These are phyloP conservation scores for Suillus occidentalis DNA, from an alignment of 768 basidiomycete species.

Conservation along the genomic window DNA sequence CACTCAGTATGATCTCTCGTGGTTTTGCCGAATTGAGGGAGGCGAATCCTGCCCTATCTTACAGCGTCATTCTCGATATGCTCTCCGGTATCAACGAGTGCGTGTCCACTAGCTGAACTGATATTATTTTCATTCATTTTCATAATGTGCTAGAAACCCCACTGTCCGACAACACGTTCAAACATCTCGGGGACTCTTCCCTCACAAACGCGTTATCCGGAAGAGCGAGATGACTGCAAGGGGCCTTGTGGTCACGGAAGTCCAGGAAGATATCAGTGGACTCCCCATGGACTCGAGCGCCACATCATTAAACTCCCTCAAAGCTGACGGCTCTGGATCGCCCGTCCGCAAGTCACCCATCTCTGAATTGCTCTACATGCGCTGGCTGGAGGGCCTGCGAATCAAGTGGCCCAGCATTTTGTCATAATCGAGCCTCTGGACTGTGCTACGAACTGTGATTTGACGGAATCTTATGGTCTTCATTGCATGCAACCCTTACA, in stretches of 20 bases:
- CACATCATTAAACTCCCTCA: slow-evolving; percentile 26
- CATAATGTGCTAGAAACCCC: slow-evolving; percentile 54
- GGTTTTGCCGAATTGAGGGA: slow-evolving; percentile 88
- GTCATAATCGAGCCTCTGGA: slow-evolving; percentile 23
- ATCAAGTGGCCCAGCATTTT: slow-evolving; percentile 85
- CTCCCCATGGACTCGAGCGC: slow-evolving; percentile 39
- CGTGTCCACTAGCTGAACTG: slow-evolving; percentile 30
- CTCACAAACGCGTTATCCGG: slow-evolving; percentile 74
- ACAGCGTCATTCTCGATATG: slow-evolving; percentile 86
- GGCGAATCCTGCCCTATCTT: slow-evolving; percentile 81
- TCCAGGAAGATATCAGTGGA: slow-evolving; percentile 67
- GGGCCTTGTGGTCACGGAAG: slow-evolving; percentile 82
- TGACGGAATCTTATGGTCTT: neutral
- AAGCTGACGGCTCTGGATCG: slow-evolving; percentile 39
- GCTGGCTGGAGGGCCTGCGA: slow-evolving; percentile 91
- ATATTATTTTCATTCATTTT: slow-evolving; percentile 7
- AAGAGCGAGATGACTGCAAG: slow-evolving; percentile 84
- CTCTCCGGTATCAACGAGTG: slow-evolving; percentile 91
- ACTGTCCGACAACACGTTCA: slow-evolving; percentile 82
- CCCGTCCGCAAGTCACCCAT: slow-evolving; percentile 79
- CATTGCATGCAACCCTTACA: neutral
- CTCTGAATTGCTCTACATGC: slow-evolving; percentile 93
- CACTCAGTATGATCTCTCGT: slow-evolving; percentile 83
- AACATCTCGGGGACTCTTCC: slow-evolving; percentile 77
- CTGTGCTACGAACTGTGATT: neutral